Base-by-base conservation (phyloP, 2,329 filamentous ascomycete species). In the Ambrosiella xylebori region DNA sequence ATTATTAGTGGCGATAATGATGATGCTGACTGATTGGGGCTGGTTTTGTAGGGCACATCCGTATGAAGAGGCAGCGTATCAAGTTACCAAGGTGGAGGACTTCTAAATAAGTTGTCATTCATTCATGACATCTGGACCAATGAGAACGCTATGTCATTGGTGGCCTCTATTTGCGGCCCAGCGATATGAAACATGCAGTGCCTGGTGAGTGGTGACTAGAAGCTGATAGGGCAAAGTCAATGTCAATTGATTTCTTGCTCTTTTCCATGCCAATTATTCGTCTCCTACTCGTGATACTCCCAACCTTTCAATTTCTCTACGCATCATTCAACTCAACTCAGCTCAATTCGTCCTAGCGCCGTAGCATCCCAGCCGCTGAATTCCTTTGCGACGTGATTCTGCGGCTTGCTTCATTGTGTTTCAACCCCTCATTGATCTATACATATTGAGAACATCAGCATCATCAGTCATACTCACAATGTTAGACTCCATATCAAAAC, bases 401-500 rank as follows among this genome's bases (percentile, higher is more conserved):
- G 27, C 27, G 27, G 5, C 27, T 27, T 27, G 27, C 27, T 27
- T 27, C 3, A 27, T 27, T 27, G 27, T 5, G 27, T 27, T 27
- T 27, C 27, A 27, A 27, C 27, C 27, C 27, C 27, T 27, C 27
- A 27, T 27, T 27, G 5, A 27, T 27, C 27, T 27, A 27, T 27
- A 27, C 27, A 27, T 3, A 27, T 27, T 3, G 27, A 27, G 27
- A 27, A 27, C 27, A 27, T 27, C 27, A 27, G 27, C 27, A 27
- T 27, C 27, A 27, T 27, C 2, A 27, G 4, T 27, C 27, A 27
- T 27, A 27, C 27, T 27, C 27, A 27, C 4, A 54, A 84, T 84
- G 81, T 65, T 84, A 61, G 79, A 84, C 67, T 83, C 80, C 67
- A 77, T 84, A 63, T 70, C 73, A 40, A 82, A 78, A 66, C 84